These are phyloP conservation scores for Yamadazyma atlantica DNA, from an alignment of 1,139 yeast species.

Conservation along the genomic window DNA sequence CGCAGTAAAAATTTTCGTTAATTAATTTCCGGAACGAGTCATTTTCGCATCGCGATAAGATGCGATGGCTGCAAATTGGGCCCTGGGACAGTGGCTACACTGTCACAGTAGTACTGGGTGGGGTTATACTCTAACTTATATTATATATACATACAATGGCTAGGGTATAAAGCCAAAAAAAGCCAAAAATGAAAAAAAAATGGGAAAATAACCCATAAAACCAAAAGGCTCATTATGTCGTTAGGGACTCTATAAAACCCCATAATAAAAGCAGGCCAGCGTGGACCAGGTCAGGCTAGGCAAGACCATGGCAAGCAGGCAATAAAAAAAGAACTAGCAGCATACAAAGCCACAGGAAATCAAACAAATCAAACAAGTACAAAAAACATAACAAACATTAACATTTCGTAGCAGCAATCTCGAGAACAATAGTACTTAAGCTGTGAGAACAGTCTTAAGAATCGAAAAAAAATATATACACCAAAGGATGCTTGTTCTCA, in stretches of 20 bases:
- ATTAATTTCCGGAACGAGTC: not conserved
- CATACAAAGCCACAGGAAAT: too few species aligned
- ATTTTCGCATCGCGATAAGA: not conserved
- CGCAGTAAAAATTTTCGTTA: not conserved
- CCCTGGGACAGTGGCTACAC: too few species aligned
- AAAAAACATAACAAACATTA: not conserved
- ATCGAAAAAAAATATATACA: too few species aligned
- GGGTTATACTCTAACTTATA: too few species aligned
- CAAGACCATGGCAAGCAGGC: not conserved
- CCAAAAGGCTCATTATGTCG: not conserved
- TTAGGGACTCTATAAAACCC: not conserved
- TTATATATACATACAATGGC: not conserved
- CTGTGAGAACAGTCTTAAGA: not conserved
- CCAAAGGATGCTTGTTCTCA: too few species aligned
- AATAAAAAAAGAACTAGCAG: not conserved
- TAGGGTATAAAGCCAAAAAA: not conserved
- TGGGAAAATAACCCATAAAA: not conserved
- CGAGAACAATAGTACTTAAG: not conserved
- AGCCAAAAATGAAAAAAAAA: slow-evolving; percentile 1
- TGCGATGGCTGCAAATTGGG: not conserved
- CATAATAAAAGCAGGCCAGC: too few species aligned
- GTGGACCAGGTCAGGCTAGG: too few species aligned
- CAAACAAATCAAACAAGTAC: not conserved
- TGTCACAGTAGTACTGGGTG: too few species aligned
- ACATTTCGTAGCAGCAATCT: not conserved